Evolutionary conservation across 2,329 filamentous ascomycete genomes (phyloP), one percentile per base, ranked within the genome.

Genomic region (Graphilbum sp.): DNA sequence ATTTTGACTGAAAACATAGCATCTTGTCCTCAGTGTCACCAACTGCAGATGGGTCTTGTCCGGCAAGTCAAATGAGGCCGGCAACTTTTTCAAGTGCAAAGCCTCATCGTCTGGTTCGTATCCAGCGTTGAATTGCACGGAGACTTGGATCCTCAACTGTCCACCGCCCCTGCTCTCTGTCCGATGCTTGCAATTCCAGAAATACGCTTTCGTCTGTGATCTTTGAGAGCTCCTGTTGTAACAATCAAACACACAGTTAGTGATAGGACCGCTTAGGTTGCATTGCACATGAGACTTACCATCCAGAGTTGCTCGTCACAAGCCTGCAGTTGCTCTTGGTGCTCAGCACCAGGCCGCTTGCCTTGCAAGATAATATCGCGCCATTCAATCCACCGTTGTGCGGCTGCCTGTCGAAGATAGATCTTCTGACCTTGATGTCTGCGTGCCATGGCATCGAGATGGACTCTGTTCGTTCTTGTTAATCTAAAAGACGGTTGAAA

Each of bases 351-450:
- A 10, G 70, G 66, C 47, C 61, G 58, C 29, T 61, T 56, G 35
- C 68, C 68, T 48, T 66, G 62, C 31, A 78, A 57, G 39, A 75
- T 59, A 31, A 60, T 53, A 29, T 67, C 62, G 41, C 73, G 62
- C 51, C 61, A 64, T 42, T 66, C 60, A 41, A 76, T 53, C 72
- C 74, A 78, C 47, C 64, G 57, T 53, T 73, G 69, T 27, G 69
- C 72, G 21, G 71, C 72, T 20, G 59, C 60, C 51, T 78, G 74
- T 25, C 72, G 64, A 41, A 73, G 59, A 46, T 70, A 74, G 46
- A 78, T 78, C 59, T 76, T 78, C 46, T 75, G 72, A 21, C 59
- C 72, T 49, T 76, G 69, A 53, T 78, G 74, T 37, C 74, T 63
- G 47, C 74, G 63, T 9, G 72, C 62, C 47, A 66, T 73, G 18